Evolutionary conservation across 2,329 filamentous ascomycete species (phyloP), one percentile per base, ranked within the genome.

Genomic region (Madurella mycetomatis): DNA sequence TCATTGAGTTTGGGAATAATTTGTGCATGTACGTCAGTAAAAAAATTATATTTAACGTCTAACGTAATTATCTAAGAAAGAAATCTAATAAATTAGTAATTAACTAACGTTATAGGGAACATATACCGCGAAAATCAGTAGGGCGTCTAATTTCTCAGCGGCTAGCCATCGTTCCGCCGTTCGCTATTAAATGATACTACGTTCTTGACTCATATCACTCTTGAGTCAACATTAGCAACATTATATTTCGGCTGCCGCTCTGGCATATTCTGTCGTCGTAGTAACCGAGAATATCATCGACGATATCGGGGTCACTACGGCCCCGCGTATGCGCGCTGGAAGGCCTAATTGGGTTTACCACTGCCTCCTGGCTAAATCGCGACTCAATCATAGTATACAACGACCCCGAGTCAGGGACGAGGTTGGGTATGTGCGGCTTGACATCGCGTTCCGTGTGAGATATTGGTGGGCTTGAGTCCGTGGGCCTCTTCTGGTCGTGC

Each of bases 401-500:
- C 9, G 63, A 64, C 2, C 47, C 53, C 2, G 66, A 63, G 56
- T 66, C 62, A 32, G 60, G 47, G 13, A 59, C 30, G 49, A 56
- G 54, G 58, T 41, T 39, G 25, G 39, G 19, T 9, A 19, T 41
- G 43, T 53, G 44, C 17, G 31, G 40, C 11, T 45, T 9, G 12
- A 25, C 9, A 30, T 40, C 34, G 25, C 17, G 43, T 34, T 55
- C 50, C 17, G 25, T 32, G 15, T 49, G 11, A 61, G 56, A 17
- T 53, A 50, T 51, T 25, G 42, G 17, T 2, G 51, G 56, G 47
- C n/a, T n/a, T n/a, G n/a, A n/a, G n/a, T n/a, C n/a, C n/a, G n/a
- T n/a, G n/a, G 45, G 34, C 16, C 47, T 19, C 41, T 54, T 82
- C 71, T n/a, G 87, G 85, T 12, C 82, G 74, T 37, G 78, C 77